A percentile compares a stretch with the other conserved stretches of the same genome.
These are phyloP conservation scores for Kwoniella sp. DNA, from an alignment of 768 basidiomycete species.

Conservation along the genomic window DNA sequence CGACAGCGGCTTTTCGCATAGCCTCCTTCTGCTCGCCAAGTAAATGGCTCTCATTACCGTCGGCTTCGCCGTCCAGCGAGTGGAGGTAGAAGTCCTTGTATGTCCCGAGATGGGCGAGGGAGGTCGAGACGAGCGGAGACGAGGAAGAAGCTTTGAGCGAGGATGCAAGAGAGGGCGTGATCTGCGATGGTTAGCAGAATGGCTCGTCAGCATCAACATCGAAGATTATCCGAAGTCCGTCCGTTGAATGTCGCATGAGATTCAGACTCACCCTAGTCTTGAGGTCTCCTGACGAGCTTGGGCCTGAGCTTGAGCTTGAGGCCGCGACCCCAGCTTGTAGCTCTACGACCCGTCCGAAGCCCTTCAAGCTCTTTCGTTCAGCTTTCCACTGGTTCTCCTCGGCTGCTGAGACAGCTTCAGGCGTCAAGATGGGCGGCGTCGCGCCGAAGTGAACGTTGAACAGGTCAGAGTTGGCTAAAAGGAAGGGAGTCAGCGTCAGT, in stretches of 20 bases:
- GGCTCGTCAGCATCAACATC: neutral
- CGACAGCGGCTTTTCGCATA: constrained; percentile 69
- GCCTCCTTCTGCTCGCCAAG: constrained; percentile 61
- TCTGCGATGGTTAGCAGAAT: constrained; percentile 26
- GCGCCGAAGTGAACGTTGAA: constrained; percentile 79
- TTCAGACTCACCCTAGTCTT: constrained; percentile 41
- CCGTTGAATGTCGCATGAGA: neutral
- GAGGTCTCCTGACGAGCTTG: constrained; percentile 35
- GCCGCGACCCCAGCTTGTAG: constrained; percentile 60
- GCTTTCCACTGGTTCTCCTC: constrained; percentile 66
- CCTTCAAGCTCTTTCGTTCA: constrained; percentile 62
- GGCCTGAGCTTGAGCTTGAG: neutral
- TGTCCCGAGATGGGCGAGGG: constrained; percentile 64
- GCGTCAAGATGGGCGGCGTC: constrained; percentile 58
- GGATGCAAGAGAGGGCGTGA: constrained; percentile 58
- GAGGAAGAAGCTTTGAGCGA: constrained; percentile 60
- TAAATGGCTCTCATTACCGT: constrained; percentile 43
- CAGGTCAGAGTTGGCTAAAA: constrained; percentile 54
- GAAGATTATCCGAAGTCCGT: too few relatives aligned
- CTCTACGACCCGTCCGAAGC: constrained; percentile 64
- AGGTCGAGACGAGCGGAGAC: constrained; percentile 57
- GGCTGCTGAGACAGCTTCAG: constrained; percentile 60
- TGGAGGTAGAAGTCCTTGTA: constrained; percentile 78
- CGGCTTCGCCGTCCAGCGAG: constrained; percentile 64
- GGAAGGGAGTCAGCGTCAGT: neutral